Evolutionary conservation across 306 rosid genomes (phyloP).

Genomic region (Ormosia emarginata): DNA sequence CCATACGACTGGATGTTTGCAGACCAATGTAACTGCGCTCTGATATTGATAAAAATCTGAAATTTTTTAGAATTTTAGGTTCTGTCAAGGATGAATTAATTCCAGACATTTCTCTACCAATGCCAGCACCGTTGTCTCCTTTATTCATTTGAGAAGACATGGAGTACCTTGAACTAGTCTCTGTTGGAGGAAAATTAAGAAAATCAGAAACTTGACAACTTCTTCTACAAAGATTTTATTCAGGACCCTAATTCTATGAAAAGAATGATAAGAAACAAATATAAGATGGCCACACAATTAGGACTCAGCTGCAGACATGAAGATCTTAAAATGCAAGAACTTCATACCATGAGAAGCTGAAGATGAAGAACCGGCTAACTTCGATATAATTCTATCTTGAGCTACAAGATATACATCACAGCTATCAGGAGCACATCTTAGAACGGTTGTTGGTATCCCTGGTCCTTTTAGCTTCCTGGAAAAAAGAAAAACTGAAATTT

Average conservation of each 20-base stretch:
- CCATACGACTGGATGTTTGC: constrained; percentile 32
- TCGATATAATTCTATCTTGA: constrained; percentile 49
- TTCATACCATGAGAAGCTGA: constrained; percentile 48
- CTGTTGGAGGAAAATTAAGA: constrained; percentile 35
- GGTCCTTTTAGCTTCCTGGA: constrained; percentile 84
- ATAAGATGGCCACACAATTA: not conserved
- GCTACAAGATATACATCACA: constrained; percentile 65
- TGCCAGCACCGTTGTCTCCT: constrained; percentile 16
- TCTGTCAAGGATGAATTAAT: constrained; percentile 29
- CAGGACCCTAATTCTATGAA: not conserved
- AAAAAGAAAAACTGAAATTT: constrained; percentile 13
- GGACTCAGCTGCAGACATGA: not conserved
- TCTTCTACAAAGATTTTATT: not conserved
- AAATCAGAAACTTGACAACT: constrained; percentile 8
- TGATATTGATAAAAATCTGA: constrained; percentile 46
- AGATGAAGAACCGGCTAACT: constrained; percentile 48
- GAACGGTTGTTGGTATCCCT: constrained; percentile 57
- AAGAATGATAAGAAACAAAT: constrained; percentile 5
- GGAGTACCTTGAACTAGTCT: constrained; percentile 24
- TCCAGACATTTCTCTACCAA: constrained; percentile 37
- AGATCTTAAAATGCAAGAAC: constrained; percentile 20
- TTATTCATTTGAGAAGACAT: constrained; percentile 35
- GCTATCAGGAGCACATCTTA: constrained; percentile 46
- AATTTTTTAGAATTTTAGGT: constrained; percentile 26
- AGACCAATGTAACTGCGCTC: constrained; percentile 44